Conservation (phyloP, 495 filamentous ascomycete genomes). For the Rusavskia elegans region DNA sequence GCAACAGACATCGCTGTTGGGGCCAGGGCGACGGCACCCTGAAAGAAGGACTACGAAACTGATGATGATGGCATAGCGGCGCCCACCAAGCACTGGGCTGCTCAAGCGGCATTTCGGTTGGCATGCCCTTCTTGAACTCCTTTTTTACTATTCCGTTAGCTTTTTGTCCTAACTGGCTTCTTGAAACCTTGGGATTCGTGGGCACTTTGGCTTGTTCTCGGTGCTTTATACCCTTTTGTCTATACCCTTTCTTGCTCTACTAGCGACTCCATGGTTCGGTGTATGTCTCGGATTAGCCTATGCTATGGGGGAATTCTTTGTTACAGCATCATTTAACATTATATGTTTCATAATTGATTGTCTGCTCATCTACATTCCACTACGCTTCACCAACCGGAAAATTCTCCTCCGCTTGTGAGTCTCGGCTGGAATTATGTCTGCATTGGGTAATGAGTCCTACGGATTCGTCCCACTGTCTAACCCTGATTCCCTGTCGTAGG, state of each 20-base stretch:
- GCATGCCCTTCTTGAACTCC: neutral
- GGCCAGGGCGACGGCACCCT: slow-evolving; percentile 31
- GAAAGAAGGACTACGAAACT: slow-evolving; percentile 72
- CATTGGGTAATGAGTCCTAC: no score
- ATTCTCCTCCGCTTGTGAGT: no score
- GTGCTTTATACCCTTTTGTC: slow-evolving; percentile 1
- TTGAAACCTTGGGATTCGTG: neutral
- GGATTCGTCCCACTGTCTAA: no score
- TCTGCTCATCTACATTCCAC: no score
- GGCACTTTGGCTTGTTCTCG: neutral
- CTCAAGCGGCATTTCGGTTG: neutral
- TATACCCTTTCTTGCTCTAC: neutral
- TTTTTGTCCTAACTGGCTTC: neutral
- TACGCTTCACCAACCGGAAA: no score
- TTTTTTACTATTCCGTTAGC: neutral
- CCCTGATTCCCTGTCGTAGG: no score
- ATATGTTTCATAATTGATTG: no score
- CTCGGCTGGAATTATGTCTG: no score
- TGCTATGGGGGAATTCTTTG: no score
- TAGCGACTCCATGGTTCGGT: no score
- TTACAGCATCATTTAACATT: no score
- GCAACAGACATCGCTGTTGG: slow-evolving; percentile 24
- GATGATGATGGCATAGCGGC: slow-evolving; percentile 61
- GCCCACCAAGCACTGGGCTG: neutral
- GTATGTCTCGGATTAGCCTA: no score